Evolutionary conservation across 2,329 filamentous ascomycete genomes (phyloP).

Genomic region (Zasmidium cellare): DNA sequence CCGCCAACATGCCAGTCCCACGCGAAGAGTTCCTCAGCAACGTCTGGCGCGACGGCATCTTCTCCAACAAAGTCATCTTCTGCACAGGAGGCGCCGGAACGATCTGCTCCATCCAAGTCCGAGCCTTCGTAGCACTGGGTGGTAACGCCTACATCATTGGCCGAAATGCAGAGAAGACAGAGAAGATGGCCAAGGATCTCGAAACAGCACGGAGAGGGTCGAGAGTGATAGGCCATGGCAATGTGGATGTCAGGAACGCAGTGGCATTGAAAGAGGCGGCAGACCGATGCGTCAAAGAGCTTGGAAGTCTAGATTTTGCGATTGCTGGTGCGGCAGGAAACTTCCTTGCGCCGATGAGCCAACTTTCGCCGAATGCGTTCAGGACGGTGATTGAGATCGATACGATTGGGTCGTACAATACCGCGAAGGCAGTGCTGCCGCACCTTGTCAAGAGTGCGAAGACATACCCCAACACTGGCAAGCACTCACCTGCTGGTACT

Average conservation of each 20-base stretch:
- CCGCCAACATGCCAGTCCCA: constrained; percentile 52
- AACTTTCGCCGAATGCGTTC: constrained; percentile 85
- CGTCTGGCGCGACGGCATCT: constrained; percentile 85
- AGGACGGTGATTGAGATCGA: constrained; percentile 96
- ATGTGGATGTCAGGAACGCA: constrained; percentile 65
- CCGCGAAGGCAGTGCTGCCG: constrained; percentile 85
- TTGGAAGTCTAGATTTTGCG: constrained; percentile 87
- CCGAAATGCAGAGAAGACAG: constrained; percentile 84
- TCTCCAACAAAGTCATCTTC: constrained; percentile 85
- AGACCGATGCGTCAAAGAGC: constrained; percentile 74
- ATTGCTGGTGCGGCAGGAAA: constrained; percentile 96
- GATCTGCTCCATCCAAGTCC: constrained; percentile 92
- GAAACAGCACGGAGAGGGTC: constrained; percentile 74
- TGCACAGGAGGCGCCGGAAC: constrained; percentile 92
- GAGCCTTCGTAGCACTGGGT: constrained; percentile 85
- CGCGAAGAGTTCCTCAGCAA: constrained; percentile 76
- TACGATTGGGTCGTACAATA: constrained; percentile 90
- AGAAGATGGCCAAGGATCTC: constrained; percentile 76
- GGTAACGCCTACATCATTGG: constrained; percentile 94
- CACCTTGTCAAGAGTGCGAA: constrained; percentile 74
- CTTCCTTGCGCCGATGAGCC: constrained; percentile 82
- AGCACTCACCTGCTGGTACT: constrained; percentile 44
- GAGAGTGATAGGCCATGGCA: constrained; percentile 83
- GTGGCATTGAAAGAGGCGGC: constrained; percentile 72
- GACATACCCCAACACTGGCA: constrained; percentile 61